A percentile compares a stretch with the other conserved stretches of the same genome.
phyloP scores from a whole-genome alignment of 2,329 filamentous ascomycete species.

The Sporothrix variecibatus region DNA sequence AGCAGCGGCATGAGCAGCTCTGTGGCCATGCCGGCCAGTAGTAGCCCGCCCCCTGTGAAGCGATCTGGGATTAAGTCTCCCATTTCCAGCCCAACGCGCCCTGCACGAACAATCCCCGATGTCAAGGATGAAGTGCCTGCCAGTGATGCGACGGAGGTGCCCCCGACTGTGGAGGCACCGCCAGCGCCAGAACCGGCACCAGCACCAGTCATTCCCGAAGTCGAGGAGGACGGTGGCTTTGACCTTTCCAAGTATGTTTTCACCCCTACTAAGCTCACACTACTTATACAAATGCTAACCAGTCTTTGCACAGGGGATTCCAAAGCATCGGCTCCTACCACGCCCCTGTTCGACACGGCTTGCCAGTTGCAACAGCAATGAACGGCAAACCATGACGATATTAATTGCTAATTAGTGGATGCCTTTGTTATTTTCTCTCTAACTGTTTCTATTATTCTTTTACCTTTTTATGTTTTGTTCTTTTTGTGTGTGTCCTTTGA shows the following conservation, averaged over 20 bases:
- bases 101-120: constrained; percentile 9
- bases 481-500: neutral
- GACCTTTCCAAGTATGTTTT: constrained; percentile 58
- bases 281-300: constrained; percentile 35
- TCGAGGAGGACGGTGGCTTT: constrained; percentile 56
- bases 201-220: constrained; percentile 34
- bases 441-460: neutral
- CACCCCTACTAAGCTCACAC: neutral
- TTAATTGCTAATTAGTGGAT: neutral
- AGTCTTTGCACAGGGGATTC: constrained; percentile 52
- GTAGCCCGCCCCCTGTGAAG: constrained; percentile 55
- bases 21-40: constrained; percentile 53
- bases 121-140: neutral
- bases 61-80: constrained; percentile 50
- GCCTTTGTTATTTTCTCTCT: neutral
- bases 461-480: neutral
- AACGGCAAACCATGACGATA: constrained; percentile 36
- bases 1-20: constrained; percentile 24
- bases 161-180: neutral
- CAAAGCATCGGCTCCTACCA: constrained; percentile 67
- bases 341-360: constrained; percentile 52
- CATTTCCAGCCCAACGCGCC: constrained; percentile 50
- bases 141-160: constrained; percentile 18
- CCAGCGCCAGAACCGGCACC: constrained; percentile 32
- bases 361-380: constrained; percentile 47